phyloP scores from a whole-genome alignment of 495 filamentous ascomycete genomes.

The Usnea hakonensis region DNA sequence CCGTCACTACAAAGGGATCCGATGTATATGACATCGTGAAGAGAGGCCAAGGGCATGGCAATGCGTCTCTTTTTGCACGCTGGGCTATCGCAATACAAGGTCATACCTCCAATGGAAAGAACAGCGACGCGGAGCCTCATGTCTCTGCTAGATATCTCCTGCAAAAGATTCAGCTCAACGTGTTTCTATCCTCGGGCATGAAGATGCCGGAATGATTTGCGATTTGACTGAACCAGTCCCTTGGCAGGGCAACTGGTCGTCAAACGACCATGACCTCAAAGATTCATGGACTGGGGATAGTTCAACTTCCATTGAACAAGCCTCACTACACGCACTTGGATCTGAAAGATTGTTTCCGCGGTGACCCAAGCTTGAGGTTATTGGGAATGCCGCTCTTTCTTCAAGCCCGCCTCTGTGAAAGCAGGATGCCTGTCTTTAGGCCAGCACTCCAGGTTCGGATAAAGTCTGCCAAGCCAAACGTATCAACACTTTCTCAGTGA shows the following conservation, averaged over 20 bases:
- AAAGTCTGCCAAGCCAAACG: background rate
- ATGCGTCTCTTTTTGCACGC: background rate
- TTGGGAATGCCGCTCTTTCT: background rate
- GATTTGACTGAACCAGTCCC: background rate
- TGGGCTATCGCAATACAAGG: background rate
- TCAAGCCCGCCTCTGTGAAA: background rate
- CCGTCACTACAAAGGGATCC: background rate
- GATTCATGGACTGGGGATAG: too few relatives aligned
- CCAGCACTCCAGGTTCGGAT: background rate
- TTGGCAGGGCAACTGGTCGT: too few relatives aligned
- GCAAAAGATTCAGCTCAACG: too few relatives aligned
- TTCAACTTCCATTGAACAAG: too few relatives aligned
- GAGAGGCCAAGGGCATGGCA: background rate
- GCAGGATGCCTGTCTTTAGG: background rate
- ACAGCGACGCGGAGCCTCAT: background rate
- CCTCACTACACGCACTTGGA: too few relatives aligned
- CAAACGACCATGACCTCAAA: too few relatives aligned
- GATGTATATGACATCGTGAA: background rate
- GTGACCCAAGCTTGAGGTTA: background rate
- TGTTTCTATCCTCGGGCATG: too few relatives aligned
- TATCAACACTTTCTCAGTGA: background rate
- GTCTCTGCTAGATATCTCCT: background rate
- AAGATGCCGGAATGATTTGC: too few relatives aligned
- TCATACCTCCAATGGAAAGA: background rate
- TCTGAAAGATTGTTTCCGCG: too few relatives aligned